Percentiles rank a stretch among this genome's conserved stretches.
These are phyloP conservation scores for Biscogniauxia marginata DNA, from an alignment of 2,329 filamentous ascomycete genomes.

Conservation along the genomic window DNA sequence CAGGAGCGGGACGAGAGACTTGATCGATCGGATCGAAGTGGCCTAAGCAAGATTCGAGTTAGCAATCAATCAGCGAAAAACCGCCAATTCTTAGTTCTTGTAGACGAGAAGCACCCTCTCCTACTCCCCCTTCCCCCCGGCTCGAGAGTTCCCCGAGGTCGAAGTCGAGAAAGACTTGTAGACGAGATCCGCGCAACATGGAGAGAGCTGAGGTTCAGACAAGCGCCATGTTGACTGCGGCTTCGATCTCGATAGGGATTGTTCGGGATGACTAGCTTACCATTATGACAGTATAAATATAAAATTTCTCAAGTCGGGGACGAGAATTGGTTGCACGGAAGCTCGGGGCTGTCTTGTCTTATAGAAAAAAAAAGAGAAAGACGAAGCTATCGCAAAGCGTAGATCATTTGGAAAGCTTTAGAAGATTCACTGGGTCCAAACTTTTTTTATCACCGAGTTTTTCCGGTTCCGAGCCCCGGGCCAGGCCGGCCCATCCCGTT, in stretches of 20 bases:
- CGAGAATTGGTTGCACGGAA: neutral
- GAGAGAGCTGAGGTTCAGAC: too few species aligned
- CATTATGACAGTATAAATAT: constrained; percentile 22
- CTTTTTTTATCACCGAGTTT: constrained; percentile 30
- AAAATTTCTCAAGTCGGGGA: neutral
- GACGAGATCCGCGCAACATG: too few species aligned
- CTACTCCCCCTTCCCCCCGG: too few species aligned
- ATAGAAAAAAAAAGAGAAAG: neutral
- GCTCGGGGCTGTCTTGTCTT: neutral
- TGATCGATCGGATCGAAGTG: constrained; percentile 88
- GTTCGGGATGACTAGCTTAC: constrained; percentile 17
- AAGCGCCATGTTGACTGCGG: neutral
- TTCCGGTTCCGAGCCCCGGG: constrained; percentile 20
- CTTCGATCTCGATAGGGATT: neutral
- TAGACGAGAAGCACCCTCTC: neutral
- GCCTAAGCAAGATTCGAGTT: too few species aligned
- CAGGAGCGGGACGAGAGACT: constrained; percentile 89
- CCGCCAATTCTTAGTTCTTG: neutral
- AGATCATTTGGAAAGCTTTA: constrained; percentile 31
- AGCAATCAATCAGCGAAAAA: too few species aligned
- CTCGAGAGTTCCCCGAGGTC: too few species aligned
- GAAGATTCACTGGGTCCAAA: constrained; percentile 28
- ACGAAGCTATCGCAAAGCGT: constrained; percentile 31
- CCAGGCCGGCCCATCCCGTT: neutral
- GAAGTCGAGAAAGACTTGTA: too few species aligned